phyloP scores from a whole-genome alignment of 331 rosid species.

The Ulmus americana region DNA sequence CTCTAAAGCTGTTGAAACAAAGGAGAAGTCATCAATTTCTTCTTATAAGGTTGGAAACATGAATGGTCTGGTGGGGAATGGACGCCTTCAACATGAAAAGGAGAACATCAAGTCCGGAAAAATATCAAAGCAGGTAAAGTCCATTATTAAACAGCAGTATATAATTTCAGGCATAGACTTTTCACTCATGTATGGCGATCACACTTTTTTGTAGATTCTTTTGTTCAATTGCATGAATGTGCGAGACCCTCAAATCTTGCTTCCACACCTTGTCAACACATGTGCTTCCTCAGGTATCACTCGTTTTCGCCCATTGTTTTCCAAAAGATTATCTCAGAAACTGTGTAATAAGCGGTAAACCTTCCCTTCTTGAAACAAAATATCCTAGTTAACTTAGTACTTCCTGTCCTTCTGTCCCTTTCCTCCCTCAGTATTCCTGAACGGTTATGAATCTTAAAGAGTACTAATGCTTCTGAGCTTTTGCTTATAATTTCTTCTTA shows the following conservation, averaged over 20 bases:
- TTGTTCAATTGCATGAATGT: slow-evolving; percentile 72
- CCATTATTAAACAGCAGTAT: not conserved
- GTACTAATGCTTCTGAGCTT: not conserved
- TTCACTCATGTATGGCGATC: not conserved
- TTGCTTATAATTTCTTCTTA: slow-evolving; percentile 18
- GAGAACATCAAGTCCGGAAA: slow-evolving; percentile 11
- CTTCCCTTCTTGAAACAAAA: too few species aligned
- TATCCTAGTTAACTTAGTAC: too few species aligned
- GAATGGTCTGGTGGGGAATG: slow-evolving; percentile 12
- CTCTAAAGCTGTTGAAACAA: slow-evolving; percentile 31
- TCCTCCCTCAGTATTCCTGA: not conserved
- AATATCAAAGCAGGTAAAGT: slow-evolving; percentile 35
- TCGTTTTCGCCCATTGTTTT: not conserved
- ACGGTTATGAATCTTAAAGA: not conserved
- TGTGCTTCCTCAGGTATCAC: slow-evolving; percentile 65
- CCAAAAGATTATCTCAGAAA: not conserved
- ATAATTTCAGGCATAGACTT: too few species aligned
- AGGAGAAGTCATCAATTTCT: slow-evolving; percentile 23
- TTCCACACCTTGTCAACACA: slow-evolving; percentile 50
- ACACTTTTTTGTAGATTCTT: slow-evolving; percentile 48
- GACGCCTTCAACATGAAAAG: slow-evolving; percentile 9
- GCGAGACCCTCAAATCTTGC: slow-evolving; percentile 59
- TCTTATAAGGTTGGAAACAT: slow-evolving; percentile 10
- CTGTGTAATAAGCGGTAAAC: too few species aligned
- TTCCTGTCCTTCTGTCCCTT: not conserved